Evolutionary conservation across 257 asterid genomes (phyloP).

Genomic region (Perilla frutescens): DNA sequence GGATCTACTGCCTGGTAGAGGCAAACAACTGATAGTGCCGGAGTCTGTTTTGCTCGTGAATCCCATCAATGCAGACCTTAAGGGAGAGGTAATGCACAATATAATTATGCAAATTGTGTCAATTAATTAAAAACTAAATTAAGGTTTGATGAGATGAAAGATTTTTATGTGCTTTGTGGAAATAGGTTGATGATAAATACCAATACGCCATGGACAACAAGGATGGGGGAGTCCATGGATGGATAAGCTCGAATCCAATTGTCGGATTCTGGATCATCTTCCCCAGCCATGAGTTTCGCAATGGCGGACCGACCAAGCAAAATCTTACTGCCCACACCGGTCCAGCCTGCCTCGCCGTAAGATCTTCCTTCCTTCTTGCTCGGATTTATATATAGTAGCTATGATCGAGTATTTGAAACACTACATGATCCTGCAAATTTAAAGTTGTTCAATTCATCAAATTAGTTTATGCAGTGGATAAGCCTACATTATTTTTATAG

Average conservation of each 20-base stretch:
- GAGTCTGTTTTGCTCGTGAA: constrained; percentile 62
- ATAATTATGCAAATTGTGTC: background rate
- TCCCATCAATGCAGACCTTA: constrained; percentile 65
- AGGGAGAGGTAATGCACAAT: constrained; percentile 53
- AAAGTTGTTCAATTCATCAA: too few species aligned
- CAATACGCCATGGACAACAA: constrained; percentile 72
- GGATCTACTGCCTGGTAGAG: constrained; percentile 55
- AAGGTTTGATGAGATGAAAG: too few species aligned
- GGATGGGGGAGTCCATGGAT: constrained; percentile 65
- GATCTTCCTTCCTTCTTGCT: too few species aligned
- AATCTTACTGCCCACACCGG: constrained; percentile 62
- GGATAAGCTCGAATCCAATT: constrained; percentile 62
- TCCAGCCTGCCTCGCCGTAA: constrained; percentile 62
- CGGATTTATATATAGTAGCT: too few species aligned
- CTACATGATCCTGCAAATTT: too few species aligned
- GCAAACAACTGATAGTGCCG: constrained; percentile 58
- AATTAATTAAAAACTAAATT: background rate
- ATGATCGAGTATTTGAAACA: too few species aligned
- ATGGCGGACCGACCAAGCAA: constrained; percentile 69
- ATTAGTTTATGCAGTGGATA: too few species aligned
- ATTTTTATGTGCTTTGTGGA: background rate
- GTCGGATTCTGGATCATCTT: constrained; percentile 66
- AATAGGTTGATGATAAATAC: constrained; percentile 65
- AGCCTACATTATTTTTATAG: too few species aligned
- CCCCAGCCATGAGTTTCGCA: constrained; percentile 64